A percentile compares a stretch with the other conserved stretches of the same genome.
Conservation (phyloP, 2,329 filamentous ascomycete species). For the Pestalotiopsis sp. region DNA sequence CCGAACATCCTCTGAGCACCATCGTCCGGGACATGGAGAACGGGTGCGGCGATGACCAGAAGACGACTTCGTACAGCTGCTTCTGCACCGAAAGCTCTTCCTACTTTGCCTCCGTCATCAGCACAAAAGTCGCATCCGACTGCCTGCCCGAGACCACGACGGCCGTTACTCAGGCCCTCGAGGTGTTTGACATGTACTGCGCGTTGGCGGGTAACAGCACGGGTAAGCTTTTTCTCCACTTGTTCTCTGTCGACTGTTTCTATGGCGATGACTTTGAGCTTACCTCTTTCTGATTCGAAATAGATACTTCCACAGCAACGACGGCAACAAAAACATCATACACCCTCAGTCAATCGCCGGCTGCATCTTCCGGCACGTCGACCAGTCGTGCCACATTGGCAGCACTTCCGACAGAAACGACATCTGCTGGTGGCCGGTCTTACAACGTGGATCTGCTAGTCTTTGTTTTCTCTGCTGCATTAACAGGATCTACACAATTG, state of each 20-base stretch:
- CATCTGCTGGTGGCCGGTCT: neutral
- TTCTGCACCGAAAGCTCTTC: slow-evolving; percentile 8
- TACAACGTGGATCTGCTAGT: neutral
- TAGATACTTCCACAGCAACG: neutral
- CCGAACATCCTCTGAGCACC: neutral
- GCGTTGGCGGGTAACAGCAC: neutral
- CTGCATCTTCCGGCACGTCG: neutral
- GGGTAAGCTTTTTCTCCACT: neutral
- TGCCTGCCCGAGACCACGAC: slow-evolving; percentile 3
- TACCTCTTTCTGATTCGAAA: neutral
- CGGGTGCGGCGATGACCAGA: neutral
- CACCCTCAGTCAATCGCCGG: neutral
- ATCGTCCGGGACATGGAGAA: neutral
- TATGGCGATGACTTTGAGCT: neutral
- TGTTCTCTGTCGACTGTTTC: neutral
- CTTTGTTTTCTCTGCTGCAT: neutral
- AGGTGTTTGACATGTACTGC: slow-evolving; percentile 4
- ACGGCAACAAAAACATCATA: neutral
- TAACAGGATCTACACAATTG: neutral
- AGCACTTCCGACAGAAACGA: neutral
- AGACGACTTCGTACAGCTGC: slow-evolving; percentile 11
- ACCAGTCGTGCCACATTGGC: neutral
- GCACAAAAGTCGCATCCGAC: neutral
- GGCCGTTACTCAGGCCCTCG: neutral
- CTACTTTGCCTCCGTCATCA: neutral